These are phyloP conservation scores for Chytridium lagenaria DNA, from an alignment of 371 early-diverging fungal genomes.

Conservation along the genomic window DNA sequence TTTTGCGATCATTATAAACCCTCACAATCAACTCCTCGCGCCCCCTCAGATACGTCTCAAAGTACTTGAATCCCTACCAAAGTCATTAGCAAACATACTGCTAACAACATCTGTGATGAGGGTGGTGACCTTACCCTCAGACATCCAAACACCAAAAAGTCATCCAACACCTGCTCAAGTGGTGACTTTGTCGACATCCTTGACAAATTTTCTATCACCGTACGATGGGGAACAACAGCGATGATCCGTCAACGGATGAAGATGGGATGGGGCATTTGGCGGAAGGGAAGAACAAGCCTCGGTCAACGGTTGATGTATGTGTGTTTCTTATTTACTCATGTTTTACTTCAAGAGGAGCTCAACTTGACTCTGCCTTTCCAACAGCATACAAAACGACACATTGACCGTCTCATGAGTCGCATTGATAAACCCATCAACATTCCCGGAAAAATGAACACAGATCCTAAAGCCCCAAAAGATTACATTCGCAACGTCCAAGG, in stretches of 20 bases:
- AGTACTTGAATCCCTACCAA: constrained; percentile 3
- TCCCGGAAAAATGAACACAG: constrained; percentile 57
- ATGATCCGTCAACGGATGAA: constrained; percentile 17
- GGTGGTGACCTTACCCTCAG: not conserved
- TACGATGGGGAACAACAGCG: not conserved
- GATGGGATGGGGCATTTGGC: not conserved
- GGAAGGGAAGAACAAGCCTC: not conserved
- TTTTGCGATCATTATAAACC: constrained; percentile 7
- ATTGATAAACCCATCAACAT: constrained; percentile 81
- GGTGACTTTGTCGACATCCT: too few relatives aligned
- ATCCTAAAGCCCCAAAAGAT: constrained; percentile 71
- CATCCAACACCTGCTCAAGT: not conserved
- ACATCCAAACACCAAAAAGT: constrained; percentile 6
- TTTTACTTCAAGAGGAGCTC: not conserved
- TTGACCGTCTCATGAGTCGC: constrained; percentile 76
- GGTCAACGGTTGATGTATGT: not conserved
- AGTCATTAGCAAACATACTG: too few relatives aligned
- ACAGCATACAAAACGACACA: constrained; percentile 46
- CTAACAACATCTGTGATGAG: not conserved
- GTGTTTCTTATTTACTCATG: not conserved
- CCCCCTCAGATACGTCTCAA: not conserved
- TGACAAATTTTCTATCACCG: too few relatives aligned
- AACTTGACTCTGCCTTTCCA: not conserved
- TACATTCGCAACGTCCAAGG: constrained; percentile 82
- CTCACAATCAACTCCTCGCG: not conserved